Evolutionary conservation across 148 eudicot genomes (phyloP), one percentile per base, ranked within the genome.

Genomic region (Chenopodium berlandieri): DNA sequence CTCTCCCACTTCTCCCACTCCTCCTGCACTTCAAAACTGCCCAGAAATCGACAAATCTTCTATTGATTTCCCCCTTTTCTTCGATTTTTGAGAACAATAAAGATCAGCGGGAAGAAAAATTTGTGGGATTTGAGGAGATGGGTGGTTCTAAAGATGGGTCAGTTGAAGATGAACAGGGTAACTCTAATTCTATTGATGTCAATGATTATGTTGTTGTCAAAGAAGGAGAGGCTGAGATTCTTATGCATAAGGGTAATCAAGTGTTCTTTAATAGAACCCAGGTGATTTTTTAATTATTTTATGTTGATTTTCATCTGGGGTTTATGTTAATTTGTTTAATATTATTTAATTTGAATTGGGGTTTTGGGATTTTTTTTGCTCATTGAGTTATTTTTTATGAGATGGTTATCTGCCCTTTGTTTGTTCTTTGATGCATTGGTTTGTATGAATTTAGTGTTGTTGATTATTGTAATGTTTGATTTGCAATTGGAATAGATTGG

Each of bases 211-310:
- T 81, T 10, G 82, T 94, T 19, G 86, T 97, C 80, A 97, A 91
- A 86, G 98, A 97, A 86, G 99, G 99, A 4, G 99, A 97, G 74
- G 97, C 99, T 75, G 99, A 97, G 90, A 94, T 97, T 90, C 88
- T 97, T 75, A 91, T 94, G 97, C 98, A 89, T 82, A 86, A 86
- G 17, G 87, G 92, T 34, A 94, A 94, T 74, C 87, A 91, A 91
- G 99, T 97, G 83, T 97, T 97, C 69, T 97, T 85, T 87, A 97
- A 97, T 79, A 94, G 91, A 84, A 78, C 99, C 80, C 99, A 96
- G 99, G 99, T 96, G 54, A 50, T 50, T 50, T 50, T 50, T 79
- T 71, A 50, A 40, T 34, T 67, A 86, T 50, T 47, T 31, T 52
- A 30, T 75, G 25, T n/a, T 0, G 0, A 8, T 72, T 83, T 83